Conservation (phyloP, 2,329 filamentous ascomycete species). For the Metarhizium brunneum region DNA sequence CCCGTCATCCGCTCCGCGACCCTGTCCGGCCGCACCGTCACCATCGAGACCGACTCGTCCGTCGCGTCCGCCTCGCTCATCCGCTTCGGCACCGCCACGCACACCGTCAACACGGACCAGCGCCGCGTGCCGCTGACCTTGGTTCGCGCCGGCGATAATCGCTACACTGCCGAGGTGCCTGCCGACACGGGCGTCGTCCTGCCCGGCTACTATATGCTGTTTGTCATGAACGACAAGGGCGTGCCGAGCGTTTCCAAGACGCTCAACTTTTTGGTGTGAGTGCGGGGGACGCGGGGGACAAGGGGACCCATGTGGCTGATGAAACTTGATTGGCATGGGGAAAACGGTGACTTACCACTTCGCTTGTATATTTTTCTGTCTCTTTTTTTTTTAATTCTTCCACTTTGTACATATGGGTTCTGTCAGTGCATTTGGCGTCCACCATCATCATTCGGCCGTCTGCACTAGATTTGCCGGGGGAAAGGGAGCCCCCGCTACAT, state of each 20-base stretch:
- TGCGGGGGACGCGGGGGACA: background rate
- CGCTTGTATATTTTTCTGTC: too few relatives aligned
- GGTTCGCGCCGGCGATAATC: constrained; percentile 14
- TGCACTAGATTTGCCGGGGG: too few relatives aligned
- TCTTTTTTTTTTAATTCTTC: too few relatives aligned
- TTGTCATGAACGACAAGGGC: constrained; percentile 34
- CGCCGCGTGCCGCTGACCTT: constrained; percentile 36
- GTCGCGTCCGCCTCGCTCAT: constrained; percentile 30
- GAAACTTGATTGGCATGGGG: too few relatives aligned
- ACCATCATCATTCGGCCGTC: too few relatives aligned
- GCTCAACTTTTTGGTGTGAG: constrained; percentile 18
- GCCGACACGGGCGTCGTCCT: constrained; percentile 37
- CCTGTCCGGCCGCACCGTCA: constrained; percentile 13
- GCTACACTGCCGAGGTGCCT: constrained; percentile 33
- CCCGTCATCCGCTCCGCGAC: constrained; percentile 26
- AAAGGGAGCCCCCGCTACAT: too few relatives aligned
- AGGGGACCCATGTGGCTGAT: background rate
- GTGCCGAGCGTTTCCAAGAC: constrained; percentile 37
- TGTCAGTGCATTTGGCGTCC: too few relatives aligned
- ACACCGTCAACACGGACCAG: constrained; percentile 50
- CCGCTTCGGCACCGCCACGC: constrained; percentile 39
- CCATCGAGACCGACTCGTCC: constrained; percentile 11
- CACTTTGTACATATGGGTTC: too few relatives aligned
- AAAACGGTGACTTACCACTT: too few relatives aligned
- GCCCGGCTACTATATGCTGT: constrained; percentile 46